Evolutionary conservation across 192 early-diverging fungal species (phyloP), one percentile per base, ranked within the genome.

Genomic region (Podila clonocystis): DNA sequence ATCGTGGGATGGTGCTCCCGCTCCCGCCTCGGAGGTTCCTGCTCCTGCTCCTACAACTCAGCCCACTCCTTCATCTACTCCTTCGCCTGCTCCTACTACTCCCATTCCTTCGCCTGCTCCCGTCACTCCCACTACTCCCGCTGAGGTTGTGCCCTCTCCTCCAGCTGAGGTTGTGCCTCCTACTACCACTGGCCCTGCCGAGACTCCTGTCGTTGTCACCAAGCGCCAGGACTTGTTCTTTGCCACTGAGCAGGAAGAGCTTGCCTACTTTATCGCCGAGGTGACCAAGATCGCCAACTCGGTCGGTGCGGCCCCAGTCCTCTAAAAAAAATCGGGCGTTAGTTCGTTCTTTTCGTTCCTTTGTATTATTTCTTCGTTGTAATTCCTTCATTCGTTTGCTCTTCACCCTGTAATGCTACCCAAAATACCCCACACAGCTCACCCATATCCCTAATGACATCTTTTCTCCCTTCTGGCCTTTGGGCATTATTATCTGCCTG

Each of bases 181-280:
- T 22, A 55, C n/a, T 7, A n/a, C 52, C 52, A 26, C 68, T 4
- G 30, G 62, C 5, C 24, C 55, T 17, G n/a, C 34, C 15, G 52
- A 31, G 9, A 24, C 50, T 26, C 9, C 71, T 7, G 45, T 36
- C 20, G 34, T 48, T 11, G 59, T 73, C 58, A 41, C 4, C 50
- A 80, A 73, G 77, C 77, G 77, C 19, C 77, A 80, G 62, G 45
- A 52, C n/a, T 61, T 28, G 66, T 9, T 26, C 52, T 55, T 55
- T 55, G 52, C 52, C 52, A 55, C n/a, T 55, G 52, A 55, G 8
- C 13, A 55, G 52, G 52, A 55, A 11, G 52, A 26, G 20, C 52
- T 66, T 20, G 45, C 38, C 24, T 19, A 26, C 26, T 49, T 28
- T 28, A 20, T 28, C 36, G 19, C n/a, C 5, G 19, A 29, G 22